Percentiles rank a stretch among this genome's conserved stretches.
Evolutionary conservation across 257 asterid species (phyloP).

Genomic region (Nicotiana noctiflora): DNA sequence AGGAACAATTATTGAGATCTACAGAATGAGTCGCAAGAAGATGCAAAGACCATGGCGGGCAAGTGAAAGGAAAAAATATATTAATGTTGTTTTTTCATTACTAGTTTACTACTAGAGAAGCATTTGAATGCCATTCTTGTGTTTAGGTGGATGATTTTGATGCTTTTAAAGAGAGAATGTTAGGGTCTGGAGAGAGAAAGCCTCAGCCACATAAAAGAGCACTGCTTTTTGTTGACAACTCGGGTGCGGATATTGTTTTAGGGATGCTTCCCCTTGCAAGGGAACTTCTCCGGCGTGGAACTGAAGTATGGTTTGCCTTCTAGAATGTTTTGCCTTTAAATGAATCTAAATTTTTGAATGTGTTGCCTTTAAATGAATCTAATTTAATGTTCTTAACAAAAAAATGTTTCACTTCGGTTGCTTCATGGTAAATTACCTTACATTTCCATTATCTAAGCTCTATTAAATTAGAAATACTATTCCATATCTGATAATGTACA

Average conservation of each 20-base stretch:
- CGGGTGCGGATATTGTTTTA: slow-evolving; percentile 90
- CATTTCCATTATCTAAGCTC: background rate
- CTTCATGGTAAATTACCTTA: background rate
- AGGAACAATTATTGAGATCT: slow-evolving; percentile 94
- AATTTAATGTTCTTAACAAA: background rate
- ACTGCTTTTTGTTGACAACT: slow-evolving; percentile 88
- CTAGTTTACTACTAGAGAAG: background rate
- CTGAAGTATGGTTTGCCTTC: slow-evolving; percentile 52
- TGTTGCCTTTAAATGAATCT: background rate
- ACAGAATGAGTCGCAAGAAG: slow-evolving; percentile 96
- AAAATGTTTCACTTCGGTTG: background rate
- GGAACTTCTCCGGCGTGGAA: slow-evolving; percentile 90
- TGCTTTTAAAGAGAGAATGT: slow-evolving; percentile 66
- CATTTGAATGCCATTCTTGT: background rate
- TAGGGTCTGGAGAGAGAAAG: slow-evolving; percentile 56
- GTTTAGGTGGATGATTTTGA: slow-evolving; percentile 87
- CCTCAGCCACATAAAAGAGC: slow-evolving; percentile 68
- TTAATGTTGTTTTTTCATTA: background rate
- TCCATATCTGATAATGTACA: background rate
- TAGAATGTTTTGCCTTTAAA: background rate
- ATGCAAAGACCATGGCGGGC: slow-evolving; percentile 99
- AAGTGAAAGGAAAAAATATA: slow-evolving; percentile 16
- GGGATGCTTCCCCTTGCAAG: slow-evolving; percentile 99
- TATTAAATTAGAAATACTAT: background rate
- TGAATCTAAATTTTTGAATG: background rate